Percentiles rank a stretch among this genome's conserved stretches.
These are phyloP conservation scores for Mytilinidion resinicola DNA, from an alignment of 495 filamentous ascomycete species.

Conservation along the genomic window DNA sequence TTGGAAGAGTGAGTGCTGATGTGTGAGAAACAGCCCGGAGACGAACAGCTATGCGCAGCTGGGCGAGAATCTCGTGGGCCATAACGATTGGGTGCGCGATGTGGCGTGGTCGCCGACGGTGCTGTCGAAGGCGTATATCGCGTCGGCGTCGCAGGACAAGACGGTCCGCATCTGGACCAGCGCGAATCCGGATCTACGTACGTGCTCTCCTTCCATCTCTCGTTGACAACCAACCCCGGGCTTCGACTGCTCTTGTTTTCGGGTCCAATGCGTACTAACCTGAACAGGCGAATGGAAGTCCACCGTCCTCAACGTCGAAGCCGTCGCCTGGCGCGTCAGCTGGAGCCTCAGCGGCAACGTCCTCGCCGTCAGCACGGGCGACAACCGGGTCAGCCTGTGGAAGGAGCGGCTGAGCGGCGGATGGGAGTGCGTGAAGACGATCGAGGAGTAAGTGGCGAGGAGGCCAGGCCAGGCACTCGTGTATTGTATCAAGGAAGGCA, in stretches of 20 bases:
- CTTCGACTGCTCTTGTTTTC: slow-evolving; percentile 10
- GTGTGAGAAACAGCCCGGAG: slow-evolving; percentile 30
- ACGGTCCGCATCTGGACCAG: slow-evolving; percentile 94
- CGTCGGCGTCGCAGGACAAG: slow-evolving; percentile 89
- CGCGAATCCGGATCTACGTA: slow-evolving; percentile 35
- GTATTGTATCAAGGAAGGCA: background rate
- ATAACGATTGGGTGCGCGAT: slow-evolving; percentile 96
- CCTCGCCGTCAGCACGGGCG: slow-evolving; percentile 82
- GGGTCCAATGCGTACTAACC: no score
- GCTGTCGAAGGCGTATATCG: slow-evolving; percentile 90
- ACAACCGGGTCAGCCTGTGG: slow-evolving; percentile 93
- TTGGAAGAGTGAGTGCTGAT: background rate
- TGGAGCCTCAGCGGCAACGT: slow-evolving; percentile 99
- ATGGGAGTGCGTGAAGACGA: slow-evolving; percentile 94
- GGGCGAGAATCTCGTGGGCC: slow-evolving; percentile 55
- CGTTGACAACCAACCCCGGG: background rate
- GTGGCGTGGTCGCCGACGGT: slow-evolving; percentile 95
- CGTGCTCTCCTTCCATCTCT: background rate
- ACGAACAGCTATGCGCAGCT: slow-evolving; percentile 48
- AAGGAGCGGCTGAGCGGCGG: slow-evolving; percentile 72
- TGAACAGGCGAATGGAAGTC: slow-evolving; percentile 61
- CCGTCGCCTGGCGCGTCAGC: slow-evolving; percentile 89
- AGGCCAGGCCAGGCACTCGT: background rate
- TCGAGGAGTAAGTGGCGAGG: slow-evolving; percentile 65
- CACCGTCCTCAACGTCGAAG: slow-evolving; percentile 79